Percentiles rank a stretch among this genome's conserved stretches.
These are phyloP conservation scores for Cyberlindnera suaveolens DNA, from an alignment of 805 yeast species.

Conservation along the genomic window DNA sequence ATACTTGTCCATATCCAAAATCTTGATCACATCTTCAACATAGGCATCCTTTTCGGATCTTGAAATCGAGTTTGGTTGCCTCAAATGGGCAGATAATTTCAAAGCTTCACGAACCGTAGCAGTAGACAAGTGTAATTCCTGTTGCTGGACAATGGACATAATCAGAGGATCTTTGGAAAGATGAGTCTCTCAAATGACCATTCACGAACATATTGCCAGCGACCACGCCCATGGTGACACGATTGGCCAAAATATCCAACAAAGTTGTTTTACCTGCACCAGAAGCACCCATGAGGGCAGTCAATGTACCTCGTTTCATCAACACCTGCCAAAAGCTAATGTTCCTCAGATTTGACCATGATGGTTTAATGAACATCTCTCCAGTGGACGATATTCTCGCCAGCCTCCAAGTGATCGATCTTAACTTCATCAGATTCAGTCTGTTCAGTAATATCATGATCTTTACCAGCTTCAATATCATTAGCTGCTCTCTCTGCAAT, in stretches of 20 bases:
- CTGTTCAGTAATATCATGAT: slow-evolving; percentile 24
- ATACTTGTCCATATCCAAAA: slow-evolving; percentile 57
- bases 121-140: slow-evolving; percentile 60
- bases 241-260: slow-evolving; percentile 62
- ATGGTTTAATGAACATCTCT: slow-evolving; percentile 67
- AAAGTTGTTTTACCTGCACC: slow-evolving; percentile 84
- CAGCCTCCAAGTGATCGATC: slow-evolving; percentile 26
- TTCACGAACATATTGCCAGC: slow-evolving; percentile 68
- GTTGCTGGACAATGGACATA: slow-evolving; percentile 79
- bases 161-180: slow-evolving; percentile 50
- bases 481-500: slow-evolving; percentile 35
- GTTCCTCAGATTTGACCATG: slow-evolving; percentile 50
- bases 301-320: slow-evolving; percentile 74
- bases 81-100: slow-evolving; percentile 56
- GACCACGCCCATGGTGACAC: slow-evolving; percentile 68
- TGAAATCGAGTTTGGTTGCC: slow-evolving; percentile 53
- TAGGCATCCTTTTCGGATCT: slow-evolving; percentile 54
- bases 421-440: slow-evolving; percentile 12
- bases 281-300: slow-evolving; percentile 73
- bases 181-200: slow-evolving; percentile 52
- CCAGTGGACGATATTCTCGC: slow-evolving; percentile 67
- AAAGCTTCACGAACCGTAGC: slow-evolving; percentile 71
- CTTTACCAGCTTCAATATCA: slow-evolving; percentile 23
- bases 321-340: slow-evolving; percentile 56
- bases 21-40: slow-evolving; percentile 57